Evolutionary conservation across 176 grass and related monocot species (phyloP).

Genomic region (Carex parvula): DNA sequence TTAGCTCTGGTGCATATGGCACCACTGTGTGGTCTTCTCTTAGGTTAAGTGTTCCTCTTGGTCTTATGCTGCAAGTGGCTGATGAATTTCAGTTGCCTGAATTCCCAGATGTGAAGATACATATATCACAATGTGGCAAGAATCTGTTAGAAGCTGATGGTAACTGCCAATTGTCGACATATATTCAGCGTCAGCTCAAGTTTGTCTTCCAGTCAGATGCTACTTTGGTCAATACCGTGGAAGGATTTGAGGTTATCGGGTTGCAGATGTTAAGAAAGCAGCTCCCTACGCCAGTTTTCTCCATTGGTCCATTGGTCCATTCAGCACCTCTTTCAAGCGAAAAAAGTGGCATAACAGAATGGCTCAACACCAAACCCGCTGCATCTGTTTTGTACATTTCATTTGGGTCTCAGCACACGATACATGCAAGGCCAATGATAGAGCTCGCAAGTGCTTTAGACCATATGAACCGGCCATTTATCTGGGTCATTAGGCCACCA

Average conservation of each 20-base stretch:
- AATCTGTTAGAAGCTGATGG: slow-evolving; percentile 1
- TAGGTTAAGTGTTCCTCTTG: slow-evolving; percentile 16
- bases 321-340: not conserved
- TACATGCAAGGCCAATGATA: slow-evolving; percentile 29
- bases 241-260: slow-evolving; percentile 25
- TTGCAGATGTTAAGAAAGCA: slow-evolving; percentile 27
- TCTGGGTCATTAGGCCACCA: slow-evolving; percentile 33
- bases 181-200: not conserved
- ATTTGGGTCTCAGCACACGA: slow-evolving; percentile 30
- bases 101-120: slow-evolving; percentile 17
- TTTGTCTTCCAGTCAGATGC: not conserved
- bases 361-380: slow-evolving; percentile 25
- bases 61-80: not conserved
- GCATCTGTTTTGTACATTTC: slow-evolving; percentile 30
- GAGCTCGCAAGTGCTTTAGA: slow-evolving; percentile 30
- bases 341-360: not conserved
- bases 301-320: slow-evolving; percentile 28
- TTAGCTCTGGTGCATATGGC: slow-evolving; percentile 23
- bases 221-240: slow-evolving; percentile 25
- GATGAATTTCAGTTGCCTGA: slow-evolving; percentile 18
- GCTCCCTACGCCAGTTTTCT: not conserved
- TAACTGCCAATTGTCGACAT: slow-evolving; percentile 11
- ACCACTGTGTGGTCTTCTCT: slow-evolving; percentile 4
- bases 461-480: slow-evolving; percentile 16
- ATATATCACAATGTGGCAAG: slow-evolving; percentile 29